These are phyloP conservation scores for Solanum corneliomulleri DNA, from an alignment of 257 asterid species.

Conservation along the genomic window DNA sequence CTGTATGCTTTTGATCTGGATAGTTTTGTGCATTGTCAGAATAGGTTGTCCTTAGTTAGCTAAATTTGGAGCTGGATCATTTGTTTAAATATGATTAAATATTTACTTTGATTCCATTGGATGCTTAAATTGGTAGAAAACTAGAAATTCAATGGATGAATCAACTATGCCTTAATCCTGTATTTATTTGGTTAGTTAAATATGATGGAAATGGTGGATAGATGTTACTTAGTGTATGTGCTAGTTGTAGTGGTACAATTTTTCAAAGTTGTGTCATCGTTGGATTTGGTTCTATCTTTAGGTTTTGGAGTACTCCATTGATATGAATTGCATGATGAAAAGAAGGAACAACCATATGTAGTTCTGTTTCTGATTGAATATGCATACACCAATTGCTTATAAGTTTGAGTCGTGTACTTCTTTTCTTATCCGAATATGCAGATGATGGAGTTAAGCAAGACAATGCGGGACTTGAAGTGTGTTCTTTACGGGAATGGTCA, in stretches of 20 bases:
- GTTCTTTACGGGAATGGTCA: slow-evolving; percentile 57
- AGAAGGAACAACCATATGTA: background rate
- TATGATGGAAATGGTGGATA: background rate
- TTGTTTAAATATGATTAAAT: no score
- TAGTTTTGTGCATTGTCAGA: background rate
- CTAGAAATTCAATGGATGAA: background rate
- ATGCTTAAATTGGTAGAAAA: background rate
- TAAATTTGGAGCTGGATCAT: background rate
- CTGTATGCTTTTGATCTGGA: background rate
- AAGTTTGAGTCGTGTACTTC: background rate
- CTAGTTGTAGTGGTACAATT: background rate
- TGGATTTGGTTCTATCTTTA: background rate
- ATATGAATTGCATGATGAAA: background rate
- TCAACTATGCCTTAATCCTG: background rate
- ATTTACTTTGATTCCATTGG: background rate
- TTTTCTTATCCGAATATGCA: background rate
- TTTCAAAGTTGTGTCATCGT: background rate
- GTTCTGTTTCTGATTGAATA: background rate
- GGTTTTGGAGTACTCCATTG: background rate
- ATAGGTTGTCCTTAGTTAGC: background rate
- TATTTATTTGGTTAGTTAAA: background rate
- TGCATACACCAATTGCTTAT: background rate
- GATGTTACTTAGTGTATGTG: background rate
- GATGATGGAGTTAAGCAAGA: slow-evolving; percentile 42
- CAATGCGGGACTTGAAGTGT: slow-evolving; percentile 42